Evolutionary conservation across 148 eudicot species (phyloP).

Genomic region (Beta vulgaris): DNA sequence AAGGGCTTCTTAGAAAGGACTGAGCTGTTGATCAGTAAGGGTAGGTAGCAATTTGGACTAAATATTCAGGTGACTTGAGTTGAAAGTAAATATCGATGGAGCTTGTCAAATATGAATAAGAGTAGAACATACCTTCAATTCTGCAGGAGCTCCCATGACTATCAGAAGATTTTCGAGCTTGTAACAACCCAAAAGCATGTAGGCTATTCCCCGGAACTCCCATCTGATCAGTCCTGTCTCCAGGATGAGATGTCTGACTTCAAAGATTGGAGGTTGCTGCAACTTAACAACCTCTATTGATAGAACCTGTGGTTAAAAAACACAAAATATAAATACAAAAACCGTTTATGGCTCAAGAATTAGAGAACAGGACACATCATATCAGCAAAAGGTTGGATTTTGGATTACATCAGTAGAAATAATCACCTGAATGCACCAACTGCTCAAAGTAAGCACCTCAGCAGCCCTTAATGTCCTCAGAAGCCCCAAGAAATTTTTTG

Average conservation of each 20-base stretch:
- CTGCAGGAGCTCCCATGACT: constrained; percentile 1
- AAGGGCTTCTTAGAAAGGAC: background rate
- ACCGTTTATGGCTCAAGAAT: background rate
- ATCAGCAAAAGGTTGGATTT: background rate
- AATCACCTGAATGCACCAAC: constrained; percentile 27
- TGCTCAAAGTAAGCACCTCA: constrained; percentile 9
- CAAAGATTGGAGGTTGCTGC: background rate
- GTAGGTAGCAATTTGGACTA: too few relatives aligned
- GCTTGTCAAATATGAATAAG: too few relatives aligned
- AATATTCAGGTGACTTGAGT: too few relatives aligned
- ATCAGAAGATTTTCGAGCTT: background rate
- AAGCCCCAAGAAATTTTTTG: constrained; percentile 10
- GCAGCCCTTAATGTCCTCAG: background rate
- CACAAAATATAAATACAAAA: background rate
- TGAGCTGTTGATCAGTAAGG: too few relatives aligned
- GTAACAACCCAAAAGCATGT: constrained; percentile 16
- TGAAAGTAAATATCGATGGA: background rate
- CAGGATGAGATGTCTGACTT: constrained; percentile 10
- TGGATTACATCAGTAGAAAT: background rate
- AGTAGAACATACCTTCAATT: constrained; percentile 10
- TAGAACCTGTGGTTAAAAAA: background rate
- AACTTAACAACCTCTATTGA: constrained; percentile 1
- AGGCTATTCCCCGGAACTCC: constrained; percentile 12
- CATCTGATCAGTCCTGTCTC: constrained; percentile 13
- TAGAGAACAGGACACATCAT: background rate